Evolutionary conservation across 2,329 filamentous ascomycete species (phyloP), one percentile per base, ranked within the genome.

Genomic region (Tolypocladium tropicale): DNA sequence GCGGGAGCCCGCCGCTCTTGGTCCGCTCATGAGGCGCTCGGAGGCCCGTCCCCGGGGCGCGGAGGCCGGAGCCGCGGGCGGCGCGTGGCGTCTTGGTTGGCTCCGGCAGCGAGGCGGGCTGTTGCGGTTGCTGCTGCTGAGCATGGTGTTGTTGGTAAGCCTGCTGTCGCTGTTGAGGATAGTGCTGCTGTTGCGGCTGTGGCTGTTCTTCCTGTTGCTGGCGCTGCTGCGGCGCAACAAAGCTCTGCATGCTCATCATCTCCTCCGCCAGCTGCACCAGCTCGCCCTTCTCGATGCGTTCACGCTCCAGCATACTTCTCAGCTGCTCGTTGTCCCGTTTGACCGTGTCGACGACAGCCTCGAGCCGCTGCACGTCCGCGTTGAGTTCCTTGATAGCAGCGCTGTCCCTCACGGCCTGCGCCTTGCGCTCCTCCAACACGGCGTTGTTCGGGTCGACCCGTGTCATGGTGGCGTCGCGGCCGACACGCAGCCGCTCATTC

Each of bases 231-330:
- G 60, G 60, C 21, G 53, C 70, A 52, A 74, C 71, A 53, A 78
- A 72, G 64, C 74, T 78, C 68, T 84, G 78, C 72, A 93, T 84
- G 53, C 78, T 76, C 72, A 94, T 86, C 84, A 94, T 88, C 74
- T 94, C 89, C 69, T 94, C 89, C 1, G 90, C 89, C 6, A 90
- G 80, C 56, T 84, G 82, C 37, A 94, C 89, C 41, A 94, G 76
- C 72, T 93, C 89, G 54, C 88, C 87, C 76, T 94, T 93, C 73
- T 94, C 89, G 23, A 90, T 81, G 7, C 89, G 80, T 72, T 94
- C 89, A 58, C 80, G 77, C 68, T 91, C 85, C 9, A 94, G 77
- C 62, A 89, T 79, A 21, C 75, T 70, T 36, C 86, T 74, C 30
- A 92, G 76, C 36, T 81, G 77, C 34, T 81, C 78, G 61, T 90